Evolutionary conservation across 1,284 basidiomycete species (phyloP).

Genomic region (Ustilago trichophora): DNA sequence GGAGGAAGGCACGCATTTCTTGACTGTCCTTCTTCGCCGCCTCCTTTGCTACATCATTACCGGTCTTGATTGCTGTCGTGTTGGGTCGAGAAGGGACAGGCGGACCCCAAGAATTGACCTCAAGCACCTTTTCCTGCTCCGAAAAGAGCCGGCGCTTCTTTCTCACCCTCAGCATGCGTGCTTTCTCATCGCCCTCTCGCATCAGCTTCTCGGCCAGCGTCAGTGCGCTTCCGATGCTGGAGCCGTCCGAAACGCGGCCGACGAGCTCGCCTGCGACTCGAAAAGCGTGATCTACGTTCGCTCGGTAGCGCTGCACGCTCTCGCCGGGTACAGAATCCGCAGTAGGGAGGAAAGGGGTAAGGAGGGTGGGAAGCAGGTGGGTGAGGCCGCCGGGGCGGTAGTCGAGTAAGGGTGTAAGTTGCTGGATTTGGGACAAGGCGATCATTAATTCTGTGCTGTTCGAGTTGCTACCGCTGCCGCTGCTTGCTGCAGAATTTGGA

Average conservation of each 20-base stretch:
- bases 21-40: background rate
- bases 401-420: constrained; percentile 42
- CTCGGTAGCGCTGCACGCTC: constrained; percentile 28
- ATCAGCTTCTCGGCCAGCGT: constrained; percentile 29
- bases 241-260: constrained; percentile 9
- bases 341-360: constrained; percentile 20
- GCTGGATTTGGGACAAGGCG: constrained; percentile 40
- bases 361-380: constrained; percentile 20
- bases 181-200: constrained; percentile 4
- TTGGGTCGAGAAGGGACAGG: constrained; percentile 2
- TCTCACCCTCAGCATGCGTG: constrained; percentile 25
- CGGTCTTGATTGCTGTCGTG: background rate
- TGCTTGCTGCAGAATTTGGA: too few relatives aligned
- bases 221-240: constrained; percentile 16
- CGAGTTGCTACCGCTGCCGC: too few relatives aligned
- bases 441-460: constrained; percentile 47
- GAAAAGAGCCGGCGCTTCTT: constrained; percentile 29
- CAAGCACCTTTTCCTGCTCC: constrained; percentile 35
- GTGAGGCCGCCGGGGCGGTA: constrained; percentile 34
- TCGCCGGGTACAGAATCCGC: constrained; percentile 5
- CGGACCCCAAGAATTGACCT: constrained; percentile 23
- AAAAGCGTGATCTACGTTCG: constrained; percentile 40
- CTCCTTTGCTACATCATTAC: background rate
- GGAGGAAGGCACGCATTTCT: constrained; percentile 11
- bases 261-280: constrained; percentile 26